Percentiles rank a stretch among this genome's conserved stretches.
Conservation (phyloP, 768 basidiomycete species). For the Chalciporus sphaerocephalus region DNA sequence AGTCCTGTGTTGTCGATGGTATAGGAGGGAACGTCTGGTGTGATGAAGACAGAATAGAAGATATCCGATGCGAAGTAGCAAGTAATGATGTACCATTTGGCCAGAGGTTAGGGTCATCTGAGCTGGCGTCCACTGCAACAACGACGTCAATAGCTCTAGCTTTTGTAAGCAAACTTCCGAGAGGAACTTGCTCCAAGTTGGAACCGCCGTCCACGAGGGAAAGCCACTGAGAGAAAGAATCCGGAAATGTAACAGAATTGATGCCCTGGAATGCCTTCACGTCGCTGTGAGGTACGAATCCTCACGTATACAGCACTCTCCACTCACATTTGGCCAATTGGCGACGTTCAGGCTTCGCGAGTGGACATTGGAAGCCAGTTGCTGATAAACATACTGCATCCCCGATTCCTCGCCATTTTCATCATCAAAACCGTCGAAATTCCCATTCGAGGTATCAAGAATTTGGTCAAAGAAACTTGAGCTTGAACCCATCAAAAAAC, state of each 20-base stretch:
- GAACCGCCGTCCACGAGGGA: slow-evolving; percentile 69
- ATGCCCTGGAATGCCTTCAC: slow-evolving; percentile 51
- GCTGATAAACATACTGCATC: slow-evolving; percentile 46
- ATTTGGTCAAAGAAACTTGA: slow-evolving; percentile 65
- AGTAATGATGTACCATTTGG: slow-evolving; percentile 61
- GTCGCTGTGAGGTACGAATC: background rate
- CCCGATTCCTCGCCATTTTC: slow-evolving; percentile 32
- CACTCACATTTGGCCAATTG: slow-evolving; percentile 57
- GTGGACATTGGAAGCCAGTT: slow-evolving; percentile 42
- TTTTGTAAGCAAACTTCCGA: slow-evolving; percentile 67
- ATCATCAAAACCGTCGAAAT: slow-evolving; percentile 36
- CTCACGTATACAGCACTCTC: background rate
- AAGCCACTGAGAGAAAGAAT: slow-evolving; percentile 48
- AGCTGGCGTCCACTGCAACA: slow-evolving; percentile 66
- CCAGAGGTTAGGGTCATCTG: slow-evolving; percentile 57
- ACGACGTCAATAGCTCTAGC: slow-evolving; percentile 69
- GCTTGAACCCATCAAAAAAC: slow-evolving; percentile 73
- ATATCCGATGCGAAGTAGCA: slow-evolving; percentile 41
- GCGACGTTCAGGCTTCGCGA: slow-evolving; percentile 57
- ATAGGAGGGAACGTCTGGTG: slow-evolving; percentile 66
- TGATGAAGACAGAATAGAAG: slow-evolving; percentile 40
- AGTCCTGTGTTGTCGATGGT: slow-evolving; percentile 47
- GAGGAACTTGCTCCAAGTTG: slow-evolving; percentile 66
- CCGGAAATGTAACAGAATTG: slow-evolving; percentile 46
- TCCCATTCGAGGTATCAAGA: slow-evolving; percentile 40